Percentiles rank a stretch among this genome's conserved stretches.
Evolutionary conservation across 2,329 filamentous ascomycete genomes (phyloP).

Genomic region (Drechslerella dactyloides): DNA sequence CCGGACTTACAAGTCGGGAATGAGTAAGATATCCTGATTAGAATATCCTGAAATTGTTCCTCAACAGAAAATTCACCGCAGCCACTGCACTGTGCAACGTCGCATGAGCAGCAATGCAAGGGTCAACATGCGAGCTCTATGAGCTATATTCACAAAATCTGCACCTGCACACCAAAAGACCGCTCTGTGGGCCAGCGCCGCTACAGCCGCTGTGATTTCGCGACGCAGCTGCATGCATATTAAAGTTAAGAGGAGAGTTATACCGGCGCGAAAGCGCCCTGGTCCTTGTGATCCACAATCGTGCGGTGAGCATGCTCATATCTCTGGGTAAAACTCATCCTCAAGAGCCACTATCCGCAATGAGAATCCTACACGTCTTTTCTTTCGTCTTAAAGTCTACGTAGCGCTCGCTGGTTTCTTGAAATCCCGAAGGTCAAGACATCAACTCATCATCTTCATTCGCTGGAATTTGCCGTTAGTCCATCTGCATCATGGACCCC

Average conservation of each 20-base stretch:
- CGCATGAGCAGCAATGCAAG: neutral
- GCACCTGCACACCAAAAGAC: neutral
- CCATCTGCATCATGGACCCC: too few species aligned
- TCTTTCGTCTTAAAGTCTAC: too few species aligned
- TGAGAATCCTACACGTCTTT: too few species aligned
- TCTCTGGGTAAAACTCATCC: too few species aligned
- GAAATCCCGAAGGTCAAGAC: too few species aligned
- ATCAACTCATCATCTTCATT: too few species aligned
- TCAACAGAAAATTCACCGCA: neutral
- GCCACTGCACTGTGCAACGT: neutral
- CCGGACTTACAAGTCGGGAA: neutral
- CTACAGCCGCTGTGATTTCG: neutral
- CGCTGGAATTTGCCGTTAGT: too few species aligned
- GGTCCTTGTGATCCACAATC: neutral
- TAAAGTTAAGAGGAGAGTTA: neutral
- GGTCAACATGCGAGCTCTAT: neutral
- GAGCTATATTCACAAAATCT: neutral
- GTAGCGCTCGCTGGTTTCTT: too few species aligned
- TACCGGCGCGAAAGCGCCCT: neutral
- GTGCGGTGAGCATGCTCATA: neutral
- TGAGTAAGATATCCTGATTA: neutral
- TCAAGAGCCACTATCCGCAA: too few species aligned
- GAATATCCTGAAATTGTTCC: neutral
- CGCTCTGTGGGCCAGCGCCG: neutral
- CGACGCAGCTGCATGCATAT: neutral